Evolutionary conservation across 352 stramenopile genomes (phyloP).

Genomic region (Pythium sukuiense): DNA sequence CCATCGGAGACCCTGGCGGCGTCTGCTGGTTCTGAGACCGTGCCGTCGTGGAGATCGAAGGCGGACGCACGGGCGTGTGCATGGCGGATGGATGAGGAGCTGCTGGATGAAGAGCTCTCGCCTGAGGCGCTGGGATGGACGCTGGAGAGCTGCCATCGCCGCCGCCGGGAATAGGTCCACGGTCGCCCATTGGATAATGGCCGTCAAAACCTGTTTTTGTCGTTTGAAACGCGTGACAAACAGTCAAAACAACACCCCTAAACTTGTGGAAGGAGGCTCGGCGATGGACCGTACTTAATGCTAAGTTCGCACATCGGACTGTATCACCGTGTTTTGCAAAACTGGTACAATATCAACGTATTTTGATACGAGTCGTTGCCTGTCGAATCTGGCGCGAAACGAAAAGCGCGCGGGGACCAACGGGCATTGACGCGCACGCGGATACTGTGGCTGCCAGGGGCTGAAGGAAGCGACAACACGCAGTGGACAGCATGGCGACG

Average conservation of each 20-base stretch:
- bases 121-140: not conserved
- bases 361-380: not conserved
- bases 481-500: not conserved
- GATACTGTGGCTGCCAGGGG: not conserved
- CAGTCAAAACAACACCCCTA: not conserved
- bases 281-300: not conserved
- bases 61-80: slow-evolving; percentile 7
- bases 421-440: not conserved
- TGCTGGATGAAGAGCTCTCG: not conserved
- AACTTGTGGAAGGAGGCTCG: not conserved
- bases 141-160: not conserved
- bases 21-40: not conserved
- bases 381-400: slow-evolving; percentile 21
- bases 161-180: not conserved
- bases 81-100: not conserved
- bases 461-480: not conserved
- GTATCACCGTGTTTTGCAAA: not conserved
- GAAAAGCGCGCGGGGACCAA: slow-evolving; percentile 10
- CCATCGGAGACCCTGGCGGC: slow-evolving; percentile 28
- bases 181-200: not conserved
- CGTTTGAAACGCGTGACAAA: slow-evolving; percentile 5
- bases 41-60: slow-evolving; percentile 1
- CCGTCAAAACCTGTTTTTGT: slow-evolving; percentile 3
- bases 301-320: not conserved
- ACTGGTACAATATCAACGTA: not conserved